Base-by-base conservation (phyloP, 2,329 filamentous ascomycete genomes). In the Alternaria sp. region DNA sequence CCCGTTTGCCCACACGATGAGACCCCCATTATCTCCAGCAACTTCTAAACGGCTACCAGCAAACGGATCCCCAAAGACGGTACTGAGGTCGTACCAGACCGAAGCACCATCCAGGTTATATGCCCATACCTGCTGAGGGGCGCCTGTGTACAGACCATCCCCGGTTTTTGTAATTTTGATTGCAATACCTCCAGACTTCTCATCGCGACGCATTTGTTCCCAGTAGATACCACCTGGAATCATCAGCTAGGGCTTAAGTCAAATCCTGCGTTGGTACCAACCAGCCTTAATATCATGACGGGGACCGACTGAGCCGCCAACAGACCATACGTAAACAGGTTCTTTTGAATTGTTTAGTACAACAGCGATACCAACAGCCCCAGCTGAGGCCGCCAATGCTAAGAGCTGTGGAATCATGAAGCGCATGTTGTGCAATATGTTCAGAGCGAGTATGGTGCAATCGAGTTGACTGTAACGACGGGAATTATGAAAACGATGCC, bases 31-130 rank as follows among this genome's bases (percentile, higher is more conserved):
- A 16, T 60, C 61, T 14, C 64, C 68, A 25, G 57, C 62, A 8
- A 74, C 69, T 30, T 62, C 67, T 11, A 74, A 40, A 10, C 54
- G 63, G n/a, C 66, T 62, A 7, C 73, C 73, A 8, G 52, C 59
- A 43, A 76, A 76, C n/a, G 72, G 73, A 14, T 70, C 71, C 1
- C 72, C 71, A 57, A 73, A 70, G 16, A 70, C 66, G 5, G 64
- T 60, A 51, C 70, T 72, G 28, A 74, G 50, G 48, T 72, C 69
- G 57, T 74, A 73, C 67, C 71, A 75, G 10, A 71, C 69, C 41
- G 65, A 55, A 4, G 52, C 63, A 6, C 59, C 63, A 49, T 73
- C 69, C 4, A 75, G 57, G 18, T 66, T 64, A 51, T 75, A 74
- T 3, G 67, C 62, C 43, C 74, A 70, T 11, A 72, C 64, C 44